Base-by-base conservation (phyloP, 495 filamentous ascomycete species). In the Penicillium verhagenii region DNA sequence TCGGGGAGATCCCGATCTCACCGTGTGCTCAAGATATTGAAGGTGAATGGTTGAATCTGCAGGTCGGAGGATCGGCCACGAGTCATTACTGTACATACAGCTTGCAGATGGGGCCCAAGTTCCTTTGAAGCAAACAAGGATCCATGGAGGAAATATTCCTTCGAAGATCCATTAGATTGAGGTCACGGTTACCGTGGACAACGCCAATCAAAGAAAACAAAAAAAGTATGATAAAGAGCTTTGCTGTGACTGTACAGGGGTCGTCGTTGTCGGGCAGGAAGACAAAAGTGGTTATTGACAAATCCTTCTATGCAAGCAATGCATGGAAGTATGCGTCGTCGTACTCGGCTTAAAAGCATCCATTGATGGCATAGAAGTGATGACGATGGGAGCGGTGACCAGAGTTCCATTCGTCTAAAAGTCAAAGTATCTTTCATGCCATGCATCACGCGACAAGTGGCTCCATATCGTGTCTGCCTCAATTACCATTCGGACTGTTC, bases 401-500 rank as follows among this genome's bases (percentile, higher is more conserved):
- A 53, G 19, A 19, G 24, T 21, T 13, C 23, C 52, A 45, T 43
- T 43, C 40, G 33, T n/a, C n/a, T n/a, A 39, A 44, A 18, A n/a
- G 6, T 21, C 25, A 53, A 54, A 52, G 52, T 31, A 33, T 24
- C 50, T 53, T 49, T 35, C 46, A 56, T 57, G 60, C 47, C 61
- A 56, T 63, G 57, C 48, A 56, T 67, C 60, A 67, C 61, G 56
- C 58, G 61, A 54, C 58, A 42, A 47, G 37, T 56, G 47, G 26
- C 53, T 47, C 56, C 50, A 60, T 56, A 50, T 69, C 70, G 71
- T 73, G 71, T 75, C 56, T 56, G 61, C 56, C 40, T 46, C 46
- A 49, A 68, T 52, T 50, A 58, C 72, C 71, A 75, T 67, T 74
- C 72, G 72, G 72, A 73, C 59, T 56, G 60, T 63, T 64, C 71